Evolutionary conservation across 305 asterid genomes (phyloP).

Genomic region (Coffea humblotiana): DNA sequence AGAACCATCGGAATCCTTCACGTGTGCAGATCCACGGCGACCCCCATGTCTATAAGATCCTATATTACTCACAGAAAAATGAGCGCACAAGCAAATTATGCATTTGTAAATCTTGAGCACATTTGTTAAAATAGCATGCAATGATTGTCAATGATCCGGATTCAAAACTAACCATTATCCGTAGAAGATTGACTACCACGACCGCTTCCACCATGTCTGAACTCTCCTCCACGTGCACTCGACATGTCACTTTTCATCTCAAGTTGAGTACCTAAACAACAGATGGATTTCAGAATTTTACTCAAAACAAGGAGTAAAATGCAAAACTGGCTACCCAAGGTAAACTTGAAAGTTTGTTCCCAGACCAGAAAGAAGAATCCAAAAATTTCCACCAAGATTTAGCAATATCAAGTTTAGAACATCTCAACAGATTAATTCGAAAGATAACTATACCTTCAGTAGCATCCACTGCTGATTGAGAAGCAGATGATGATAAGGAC

Average conservation of each 20-base stretch:
- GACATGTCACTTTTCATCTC: constrained; percentile 48
- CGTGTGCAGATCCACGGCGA: constrained; percentile 65
- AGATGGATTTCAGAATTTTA: not conserved
- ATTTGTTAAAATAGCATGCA: constrained; percentile 7
- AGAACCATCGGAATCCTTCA: constrained; percentile 61
- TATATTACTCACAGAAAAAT: constrained; percentile 30
- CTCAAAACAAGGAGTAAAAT: not conserved
- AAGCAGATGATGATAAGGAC: constrained; percentile 60
- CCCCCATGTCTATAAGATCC: constrained; percentile 72
- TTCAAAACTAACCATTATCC: constrained; percentile 58
- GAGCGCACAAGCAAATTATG: constrained; percentile 13
- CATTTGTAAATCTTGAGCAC: not conserved
- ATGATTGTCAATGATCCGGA: constrained; percentile 18
- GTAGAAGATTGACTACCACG: constrained; percentile 55
- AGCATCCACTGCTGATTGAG: constrained; percentile 53
- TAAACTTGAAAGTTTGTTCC: not conserved
- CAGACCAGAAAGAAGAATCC: not conserved
- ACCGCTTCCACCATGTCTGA: constrained; percentile 48
- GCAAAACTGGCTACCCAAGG: not conserved
- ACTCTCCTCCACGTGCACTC: constrained; percentile 51
- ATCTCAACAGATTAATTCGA: not conserved
- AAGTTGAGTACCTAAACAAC: constrained; percentile 47
- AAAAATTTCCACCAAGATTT: not conserved
- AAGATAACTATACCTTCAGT: constrained; percentile 53
- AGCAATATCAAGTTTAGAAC: not conserved